Conservation (phyloP, 148 eudicot species). For the Rhododendron henanense region DNA sequence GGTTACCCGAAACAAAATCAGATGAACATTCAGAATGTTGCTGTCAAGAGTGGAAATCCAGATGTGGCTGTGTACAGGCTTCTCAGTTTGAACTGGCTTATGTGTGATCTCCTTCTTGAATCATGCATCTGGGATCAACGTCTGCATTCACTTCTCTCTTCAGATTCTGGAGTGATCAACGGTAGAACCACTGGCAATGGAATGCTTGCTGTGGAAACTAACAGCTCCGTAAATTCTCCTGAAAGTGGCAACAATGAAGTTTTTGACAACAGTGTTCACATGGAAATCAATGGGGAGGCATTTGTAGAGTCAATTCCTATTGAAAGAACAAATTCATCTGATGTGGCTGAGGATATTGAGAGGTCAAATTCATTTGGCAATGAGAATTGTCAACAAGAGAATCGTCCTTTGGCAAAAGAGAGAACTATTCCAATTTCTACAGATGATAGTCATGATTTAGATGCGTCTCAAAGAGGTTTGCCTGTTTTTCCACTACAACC, state of each 20-base stretch:
- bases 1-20: slow-evolving; percentile 19
- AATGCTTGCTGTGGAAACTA: slow-evolving; percentile 22
- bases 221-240: slow-evolving; percentile 2
- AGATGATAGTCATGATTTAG: slow-evolving; percentile 18
- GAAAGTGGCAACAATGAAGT: slow-evolving; percentile 10
- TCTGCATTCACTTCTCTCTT: slow-evolving; percentile 56
- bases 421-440: slow-evolving; percentile 26
- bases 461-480: slow-evolving; percentile 18
- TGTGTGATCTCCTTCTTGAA: slow-evolving; percentile 66
- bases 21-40: slow-evolving; percentile 48
- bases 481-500: slow-evolving; percentile 13
- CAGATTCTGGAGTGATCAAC: slow-evolving; percentile 28
- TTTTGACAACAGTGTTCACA: slow-evolving; percentile 16
- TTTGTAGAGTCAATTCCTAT: slow-evolving; percentile 21
- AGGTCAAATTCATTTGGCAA: slow-evolving; percentile 6
- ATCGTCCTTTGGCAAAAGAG: slow-evolving; percentile 21
- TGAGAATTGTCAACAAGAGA: slow-evolving; percentile 26
- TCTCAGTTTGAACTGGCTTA: slow-evolving; percentile 59
- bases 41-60: slow-evolving; percentile 33
- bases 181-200: slow-evolving; percentile 16
- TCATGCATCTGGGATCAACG: slow-evolving; percentile 81
- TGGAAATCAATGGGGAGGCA: slow-evolving; percentile 25
- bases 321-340: slow-evolving; percentile 24
- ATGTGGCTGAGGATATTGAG: slow-evolving; percentile 16
- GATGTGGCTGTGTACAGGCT: slow-evolving; percentile 37